Evolutionary conservation across 805 yeast genomes (phyloP).

Genomic region (Metschnikowia similis): DNA sequence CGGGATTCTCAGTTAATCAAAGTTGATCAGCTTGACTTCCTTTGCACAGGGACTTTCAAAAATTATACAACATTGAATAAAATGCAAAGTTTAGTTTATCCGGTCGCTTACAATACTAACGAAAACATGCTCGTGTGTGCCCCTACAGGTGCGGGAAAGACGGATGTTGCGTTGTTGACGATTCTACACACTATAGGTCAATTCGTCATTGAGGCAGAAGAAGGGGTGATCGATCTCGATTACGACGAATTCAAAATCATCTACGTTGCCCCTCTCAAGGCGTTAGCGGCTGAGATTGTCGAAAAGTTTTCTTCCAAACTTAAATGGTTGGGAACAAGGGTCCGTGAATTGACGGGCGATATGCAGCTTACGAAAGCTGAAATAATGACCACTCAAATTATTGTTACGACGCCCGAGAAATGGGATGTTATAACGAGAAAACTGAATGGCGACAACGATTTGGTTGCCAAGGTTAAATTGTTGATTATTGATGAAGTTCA

Average conservation of each 20-base stretch:
- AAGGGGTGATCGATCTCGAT: constrained; percentile 57
- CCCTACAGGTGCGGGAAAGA: constrained; percentile 22
- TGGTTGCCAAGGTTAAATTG: constrained; percentile 70
- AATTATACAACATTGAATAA: constrained; percentile 74
- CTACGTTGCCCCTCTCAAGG: constrained; percentile 91
- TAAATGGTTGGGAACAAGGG: constrained; percentile 80
- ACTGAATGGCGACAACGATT: constrained; percentile 54
- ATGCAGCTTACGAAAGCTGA: constrained; percentile 86
- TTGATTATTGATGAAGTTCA: constrained; percentile 96
- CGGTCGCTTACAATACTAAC: constrained; percentile 87
- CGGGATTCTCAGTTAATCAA: constrained; percentile 46
- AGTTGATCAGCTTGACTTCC: constrained; percentile 61
- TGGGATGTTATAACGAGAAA: constrained; percentile 98
- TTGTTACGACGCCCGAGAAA: constrained; percentile 90
- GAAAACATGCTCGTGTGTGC: constrained; percentile 65
- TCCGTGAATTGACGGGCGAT: constrained; percentile 89
- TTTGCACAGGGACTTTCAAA: constrained; percentile 81
- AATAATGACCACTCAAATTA: constrained; percentile 74
- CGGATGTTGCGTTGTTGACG: constrained; percentile 19
- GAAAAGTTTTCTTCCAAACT: constrained; percentile 78
- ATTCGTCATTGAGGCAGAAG: constrained; percentile 48
- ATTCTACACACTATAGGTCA: constrained; percentile 66
- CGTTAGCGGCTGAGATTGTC: constrained; percentile 94
- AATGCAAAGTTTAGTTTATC: constrained; percentile 87
- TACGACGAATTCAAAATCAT: constrained; percentile 85